phyloP scores from a whole-genome alignment of 2,329 filamentous ascomycete species.

The Diaporthe sp. region DNA sequence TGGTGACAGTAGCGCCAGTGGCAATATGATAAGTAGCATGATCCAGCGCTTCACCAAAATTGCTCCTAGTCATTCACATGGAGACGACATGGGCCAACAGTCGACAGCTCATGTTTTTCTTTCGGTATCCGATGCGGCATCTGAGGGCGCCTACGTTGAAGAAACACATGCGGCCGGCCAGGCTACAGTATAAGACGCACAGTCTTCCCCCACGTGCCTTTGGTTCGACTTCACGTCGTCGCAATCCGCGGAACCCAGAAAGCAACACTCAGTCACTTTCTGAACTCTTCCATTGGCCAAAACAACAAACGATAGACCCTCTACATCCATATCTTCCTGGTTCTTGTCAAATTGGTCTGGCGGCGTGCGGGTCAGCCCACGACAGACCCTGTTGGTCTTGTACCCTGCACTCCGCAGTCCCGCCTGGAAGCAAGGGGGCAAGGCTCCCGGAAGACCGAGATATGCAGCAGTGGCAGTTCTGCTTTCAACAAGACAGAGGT shows the following conservation, averaged over 20 bases:
- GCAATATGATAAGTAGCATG: not conserved
- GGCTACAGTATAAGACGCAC: not conserved
- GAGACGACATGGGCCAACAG: not conserved
- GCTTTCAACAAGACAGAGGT: not conserved
- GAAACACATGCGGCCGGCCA: not conserved
- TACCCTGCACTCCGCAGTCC: slow-evolving; percentile 3
- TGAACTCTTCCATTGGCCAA: not conserved
- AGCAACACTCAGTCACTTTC: not conserved
- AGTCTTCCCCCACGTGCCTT: not conserved
- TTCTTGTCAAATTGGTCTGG: not conserved
- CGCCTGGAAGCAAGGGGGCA: slow-evolving; percentile 11
- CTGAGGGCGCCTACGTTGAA: not conserved
- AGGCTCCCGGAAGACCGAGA: not conserved
- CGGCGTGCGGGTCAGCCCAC: slow-evolving; percentile 3
- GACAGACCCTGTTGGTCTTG: not conserved
- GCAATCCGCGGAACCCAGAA: not conserved
- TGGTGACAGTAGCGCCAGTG: not conserved
- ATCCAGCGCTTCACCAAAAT: not conserved
- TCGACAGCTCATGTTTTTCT: slow-evolving; percentile 10
- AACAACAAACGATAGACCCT: not conserved
- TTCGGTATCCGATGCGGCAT: not conserved
- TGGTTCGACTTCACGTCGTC: not conserved
- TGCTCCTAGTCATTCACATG: not conserved
- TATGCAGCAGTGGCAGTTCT: not conserved
- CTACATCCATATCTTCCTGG: not conserved